A percentile compares a stretch with the other conserved stretches of the same genome.
Conservation (phyloP, 805 yeast genomes). For the Nakazawaea wyomingensis region DNA sequence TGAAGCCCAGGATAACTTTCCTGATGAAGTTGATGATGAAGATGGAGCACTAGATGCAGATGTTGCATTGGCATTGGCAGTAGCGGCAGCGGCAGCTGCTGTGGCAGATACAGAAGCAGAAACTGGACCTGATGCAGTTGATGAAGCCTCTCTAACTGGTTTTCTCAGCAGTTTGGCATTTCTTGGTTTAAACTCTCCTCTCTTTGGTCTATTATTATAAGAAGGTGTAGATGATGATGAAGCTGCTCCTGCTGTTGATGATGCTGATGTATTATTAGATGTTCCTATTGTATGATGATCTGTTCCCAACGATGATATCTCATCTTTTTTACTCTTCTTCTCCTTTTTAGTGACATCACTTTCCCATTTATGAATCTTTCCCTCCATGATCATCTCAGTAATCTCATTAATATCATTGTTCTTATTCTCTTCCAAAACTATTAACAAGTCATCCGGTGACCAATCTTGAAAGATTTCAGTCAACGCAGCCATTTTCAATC, state of each 20-base stretch:
- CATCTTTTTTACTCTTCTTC: slow-evolving; percentile 27
- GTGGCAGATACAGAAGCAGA: neutral
- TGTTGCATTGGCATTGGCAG: slow-evolving; percentile 8
- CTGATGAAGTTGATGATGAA: slow-evolving; percentile 9
- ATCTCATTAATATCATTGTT: slow-evolving; percentile 69
- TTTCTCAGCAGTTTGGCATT: neutral
- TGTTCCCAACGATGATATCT: slow-evolving; percentile 5
- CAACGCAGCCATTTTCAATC: slow-evolving; percentile 47
- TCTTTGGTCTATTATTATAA: slow-evolving; percentile 11
- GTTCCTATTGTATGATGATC: too few species aligned
- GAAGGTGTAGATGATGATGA: neutral
- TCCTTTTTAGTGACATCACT: slow-evolving; percentile 73
- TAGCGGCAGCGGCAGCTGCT: slow-evolving; percentile 8
- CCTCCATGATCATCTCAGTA: slow-evolving; percentile 83
- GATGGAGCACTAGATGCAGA: slow-evolving; percentile 5
- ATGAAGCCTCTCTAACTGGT: slow-evolving; percentile 8
- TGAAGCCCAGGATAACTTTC: slow-evolving; percentile 29
- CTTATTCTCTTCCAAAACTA: slow-evolving; percentile 66
- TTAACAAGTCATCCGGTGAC: slow-evolving; percentile 77
- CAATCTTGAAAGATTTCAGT: slow-evolving; percentile 92
- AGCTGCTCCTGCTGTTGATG: neutral
- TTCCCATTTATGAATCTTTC: slow-evolving; percentile 90
- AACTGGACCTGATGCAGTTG: slow-evolving; percentile 7
- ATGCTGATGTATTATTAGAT: neutral
- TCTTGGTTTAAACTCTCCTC: slow-evolving; percentile 6